Evolutionary conservation across 495 filamentous ascomycete genomes (phyloP).

Genomic region (Penicillium paradoxum): DNA sequence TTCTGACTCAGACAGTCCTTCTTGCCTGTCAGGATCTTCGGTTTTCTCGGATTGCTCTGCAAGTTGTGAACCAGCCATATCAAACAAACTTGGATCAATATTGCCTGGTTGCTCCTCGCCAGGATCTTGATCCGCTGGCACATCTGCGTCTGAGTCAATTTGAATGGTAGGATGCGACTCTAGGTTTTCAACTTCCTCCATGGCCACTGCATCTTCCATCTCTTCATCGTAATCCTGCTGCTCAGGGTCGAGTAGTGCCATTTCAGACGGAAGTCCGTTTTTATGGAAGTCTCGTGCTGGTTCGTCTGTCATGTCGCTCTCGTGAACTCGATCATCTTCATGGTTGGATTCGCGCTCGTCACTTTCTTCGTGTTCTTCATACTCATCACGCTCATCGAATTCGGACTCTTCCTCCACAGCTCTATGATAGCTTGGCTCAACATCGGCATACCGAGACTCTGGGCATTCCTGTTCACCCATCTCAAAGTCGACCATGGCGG

Average conservation of each 20-base stretch:
- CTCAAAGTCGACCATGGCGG: neutral
- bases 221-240: conserved; percentile 4
- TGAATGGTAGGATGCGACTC: neutral
- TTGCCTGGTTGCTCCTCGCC: neutral
- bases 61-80: neutral
- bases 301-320: conserved; percentile 19
- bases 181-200: neutral
- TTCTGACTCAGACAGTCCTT: neutral
- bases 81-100: neutral
- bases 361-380: conserved; percentile 1
- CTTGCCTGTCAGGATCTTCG: neutral
- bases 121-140: neutral
- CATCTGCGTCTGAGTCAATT: neutral
- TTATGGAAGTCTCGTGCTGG: conserved; percentile 6
- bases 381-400: conserved; percentile 4
- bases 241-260: neutral
- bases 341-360: conserved; percentile 2
- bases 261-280: neutral
- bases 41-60: neutral
- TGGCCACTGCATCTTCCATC: neutral
- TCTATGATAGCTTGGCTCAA: neutral
- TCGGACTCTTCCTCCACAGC: conserved; percentile 8
- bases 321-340: conserved; percentile 10
- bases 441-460: conserved; percentile 2
- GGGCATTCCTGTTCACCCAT: conserved; percentile 1